Conservation (phyloP, 371 early-diverging fungal species). For the Lichtheimia hyalospora region DNA sequence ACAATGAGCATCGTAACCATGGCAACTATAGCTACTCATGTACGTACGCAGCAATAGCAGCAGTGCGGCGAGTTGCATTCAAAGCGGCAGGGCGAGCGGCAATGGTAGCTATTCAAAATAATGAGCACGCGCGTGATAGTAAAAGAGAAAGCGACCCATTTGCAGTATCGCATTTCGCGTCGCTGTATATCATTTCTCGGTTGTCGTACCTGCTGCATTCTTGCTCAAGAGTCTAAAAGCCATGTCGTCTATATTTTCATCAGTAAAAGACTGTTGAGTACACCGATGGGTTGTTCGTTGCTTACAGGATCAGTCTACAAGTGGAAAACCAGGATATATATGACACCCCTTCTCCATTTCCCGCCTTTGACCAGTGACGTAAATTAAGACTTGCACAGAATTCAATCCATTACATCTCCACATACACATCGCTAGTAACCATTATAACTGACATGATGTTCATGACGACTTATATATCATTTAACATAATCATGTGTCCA, state of each 20-base stretch:
- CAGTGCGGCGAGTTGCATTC: conserved; percentile 39
- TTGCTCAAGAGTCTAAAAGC: conserved; percentile 32
- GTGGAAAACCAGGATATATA: too few species aligned
- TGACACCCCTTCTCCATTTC: too few species aligned
- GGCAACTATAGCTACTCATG: background rate
- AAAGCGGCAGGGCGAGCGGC: conserved; percentile 44
- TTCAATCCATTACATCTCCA: too few species aligned
- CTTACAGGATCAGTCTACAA: too few species aligned
- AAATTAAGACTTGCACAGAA: too few species aligned
- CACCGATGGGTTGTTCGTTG: too few species aligned
- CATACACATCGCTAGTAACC: too few species aligned
- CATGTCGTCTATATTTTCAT: conserved; percentile 4
- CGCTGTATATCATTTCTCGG: background rate
- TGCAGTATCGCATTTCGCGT: background rate
- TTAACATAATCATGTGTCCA: too few species aligned
- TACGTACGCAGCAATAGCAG: conserved; percentile 46
- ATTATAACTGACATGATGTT: too few species aligned
- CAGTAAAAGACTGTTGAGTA: too few species aligned
- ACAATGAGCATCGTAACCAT: background rate
- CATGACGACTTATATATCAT: too few species aligned
- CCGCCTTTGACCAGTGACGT: too few species aligned
- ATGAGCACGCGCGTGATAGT: background rate
- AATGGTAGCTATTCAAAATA: conserved; percentile 21
- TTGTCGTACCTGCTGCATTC: conserved; percentile 25
- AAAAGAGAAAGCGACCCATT: background rate